Evolutionary conservation across 768 basidiomycete species (phyloP).

Genomic region (Lentinula sp.): DNA sequence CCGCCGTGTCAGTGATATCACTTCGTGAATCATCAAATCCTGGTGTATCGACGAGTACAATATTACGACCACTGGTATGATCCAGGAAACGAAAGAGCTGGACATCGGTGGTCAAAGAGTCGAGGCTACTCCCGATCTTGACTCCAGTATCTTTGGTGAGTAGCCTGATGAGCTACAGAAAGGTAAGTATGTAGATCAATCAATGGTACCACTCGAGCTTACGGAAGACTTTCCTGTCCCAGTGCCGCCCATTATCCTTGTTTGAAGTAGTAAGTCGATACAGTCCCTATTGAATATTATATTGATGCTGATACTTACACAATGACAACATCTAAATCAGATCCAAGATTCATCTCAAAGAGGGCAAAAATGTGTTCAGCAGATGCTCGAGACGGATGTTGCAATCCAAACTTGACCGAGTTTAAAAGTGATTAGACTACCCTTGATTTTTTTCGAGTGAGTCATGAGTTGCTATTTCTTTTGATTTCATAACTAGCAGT

Average conservation of each 20-base stretch:
- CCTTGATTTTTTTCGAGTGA: too few relatives aligned
- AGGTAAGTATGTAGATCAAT: neutral
- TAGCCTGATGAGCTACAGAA: slow-evolving; percentile 8
- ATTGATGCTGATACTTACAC: neutral
- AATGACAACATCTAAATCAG: neutral
- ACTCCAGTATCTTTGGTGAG: neutral
- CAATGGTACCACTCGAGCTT: neutral
- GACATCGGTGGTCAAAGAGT: slow-evolving; percentile 6
- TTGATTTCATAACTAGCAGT: too few relatives aligned
- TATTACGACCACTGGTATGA: slow-evolving; percentile 9
- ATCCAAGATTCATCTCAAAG: neutral
- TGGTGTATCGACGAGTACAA: slow-evolving; percentile 19
- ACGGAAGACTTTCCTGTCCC: slow-evolving; percentile 10
- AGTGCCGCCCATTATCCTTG: slow-evolving; percentile 9
- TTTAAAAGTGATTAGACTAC: too few relatives aligned
- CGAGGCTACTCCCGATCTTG: slow-evolving; percentile 1
- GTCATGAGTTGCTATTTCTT: too few relatives aligned
- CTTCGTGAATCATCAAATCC: slow-evolving; percentile 21
- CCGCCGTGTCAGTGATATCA: slow-evolving; percentile 24
- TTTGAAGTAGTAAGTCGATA: neutral
- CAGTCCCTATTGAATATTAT: too few relatives aligned
- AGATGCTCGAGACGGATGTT: too few relatives aligned
- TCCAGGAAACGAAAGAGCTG: slow-evolving; percentile 7
- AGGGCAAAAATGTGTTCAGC: neutral
- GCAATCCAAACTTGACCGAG: too few relatives aligned